Conservation (phyloP, 2,329 filamentous ascomycete genomes). For the Xylariomycetidae sp. region DNA sequence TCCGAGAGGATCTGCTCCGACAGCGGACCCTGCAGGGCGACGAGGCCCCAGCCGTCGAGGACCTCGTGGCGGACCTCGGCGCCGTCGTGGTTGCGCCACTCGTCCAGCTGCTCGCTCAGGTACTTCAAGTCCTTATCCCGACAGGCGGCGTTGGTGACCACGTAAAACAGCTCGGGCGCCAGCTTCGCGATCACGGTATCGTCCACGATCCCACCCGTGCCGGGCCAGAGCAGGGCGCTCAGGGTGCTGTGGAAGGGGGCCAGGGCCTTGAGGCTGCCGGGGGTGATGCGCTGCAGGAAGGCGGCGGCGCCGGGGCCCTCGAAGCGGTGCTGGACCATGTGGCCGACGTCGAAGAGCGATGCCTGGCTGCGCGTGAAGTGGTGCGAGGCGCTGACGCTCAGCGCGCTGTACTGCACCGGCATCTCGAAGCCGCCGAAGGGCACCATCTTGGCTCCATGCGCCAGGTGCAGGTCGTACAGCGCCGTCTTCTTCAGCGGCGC, state of each 20-base stretch:
- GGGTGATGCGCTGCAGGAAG: slow-evolving; percentile 81
- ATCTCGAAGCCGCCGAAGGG: slow-evolving; percentile 92
- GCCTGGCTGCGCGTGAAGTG: slow-evolving; percentile 82
- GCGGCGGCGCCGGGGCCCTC: slow-evolving; percentile 71
- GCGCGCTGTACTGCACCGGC: slow-evolving; percentile 80
- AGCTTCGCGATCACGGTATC: slow-evolving; percentile 86
- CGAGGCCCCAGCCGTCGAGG: slow-evolving; percentile 65
- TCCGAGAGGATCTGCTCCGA: slow-evolving; percentile 62
- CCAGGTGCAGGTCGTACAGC: slow-evolving; percentile 72
- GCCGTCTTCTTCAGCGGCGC: slow-evolving; percentile 56
- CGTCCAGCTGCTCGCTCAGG: slow-evolving; percentile 61
- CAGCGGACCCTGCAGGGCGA: slow-evolving; percentile 85
- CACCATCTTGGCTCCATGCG: slow-evolving; percentile 84
- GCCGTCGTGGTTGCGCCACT: slow-evolving; percentile 49
- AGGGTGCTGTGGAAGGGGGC: slow-evolving; percentile 67
- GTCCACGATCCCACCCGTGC: slow-evolving; percentile 86
- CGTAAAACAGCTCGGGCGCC: slow-evolving; percentile 71
- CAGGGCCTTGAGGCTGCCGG: slow-evolving; percentile 62
- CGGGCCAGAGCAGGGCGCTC: slow-evolving; percentile 73
- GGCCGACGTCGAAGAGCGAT: slow-evolving; percentile 91
- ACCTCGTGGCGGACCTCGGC: slow-evolving; percentile 62
- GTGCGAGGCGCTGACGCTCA: slow-evolving; percentile 79
- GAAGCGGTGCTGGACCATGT: slow-evolving; percentile 92
- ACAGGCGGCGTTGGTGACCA: slow-evolving; percentile 93
- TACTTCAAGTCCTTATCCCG: slow-evolving; percentile 82